Percentiles rank a stretch among this genome's conserved stretches.
Conservation (phyloP, 1,284 basidiomycete genomes). For the Sporisorium iseilematis-ciliati region DNA sequence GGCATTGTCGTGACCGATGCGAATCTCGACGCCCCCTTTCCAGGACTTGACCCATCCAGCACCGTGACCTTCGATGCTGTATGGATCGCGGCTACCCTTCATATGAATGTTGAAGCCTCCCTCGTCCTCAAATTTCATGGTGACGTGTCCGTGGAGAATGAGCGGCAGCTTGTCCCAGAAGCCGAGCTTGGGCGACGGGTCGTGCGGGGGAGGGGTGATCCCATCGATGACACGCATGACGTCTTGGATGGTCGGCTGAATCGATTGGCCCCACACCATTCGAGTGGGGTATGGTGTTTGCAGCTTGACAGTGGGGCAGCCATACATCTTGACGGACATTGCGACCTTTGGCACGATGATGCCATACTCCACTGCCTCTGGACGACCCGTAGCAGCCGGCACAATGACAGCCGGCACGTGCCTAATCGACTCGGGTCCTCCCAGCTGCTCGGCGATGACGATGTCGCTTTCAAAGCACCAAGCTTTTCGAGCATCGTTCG, state of each 20-base stretch:
- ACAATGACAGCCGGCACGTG: slow-evolving; percentile 64
- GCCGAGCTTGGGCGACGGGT: slow-evolving; percentile 86
- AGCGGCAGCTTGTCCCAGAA: slow-evolving; percentile 87
- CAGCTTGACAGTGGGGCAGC: slow-evolving; percentile 76
- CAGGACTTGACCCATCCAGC: slow-evolving; percentile 91
- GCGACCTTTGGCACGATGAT: slow-evolving; percentile 88
- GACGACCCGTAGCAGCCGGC: slow-evolving; percentile 66
- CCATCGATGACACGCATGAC: slow-evolving; percentile 86
- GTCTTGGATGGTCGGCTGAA: slow-evolving; percentile 87
- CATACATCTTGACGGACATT: slow-evolving; percentile 95
- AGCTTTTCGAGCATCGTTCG: slow-evolving; percentile 63
- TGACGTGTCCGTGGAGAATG: slow-evolving; percentile 84
- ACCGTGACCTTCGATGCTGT: slow-evolving; percentile 79
- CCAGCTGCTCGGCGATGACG: slow-evolving; percentile 90
- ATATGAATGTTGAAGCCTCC: slow-evolving; percentile 80
- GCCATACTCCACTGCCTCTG: slow-evolving; percentile 75
- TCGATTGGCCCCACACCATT: slow-evolving; percentile 90
- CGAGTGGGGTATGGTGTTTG: slow-evolving; percentile 78
- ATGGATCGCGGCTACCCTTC: slow-evolving; percentile 83
- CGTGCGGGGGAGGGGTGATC: slow-evolving; percentile 82
- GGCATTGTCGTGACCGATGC: slow-evolving; percentile 80
- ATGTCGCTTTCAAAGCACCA: slow-evolving; percentile 83
- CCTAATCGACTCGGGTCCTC: slow-evolving; percentile 74
- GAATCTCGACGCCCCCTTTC: slow-evolving; percentile 81
- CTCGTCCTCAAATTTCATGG: slow-evolving; percentile 76